phyloP scores from a whole-genome alignment of 805 yeast genomes.

The Ogataea paradorogensis region DNA sequence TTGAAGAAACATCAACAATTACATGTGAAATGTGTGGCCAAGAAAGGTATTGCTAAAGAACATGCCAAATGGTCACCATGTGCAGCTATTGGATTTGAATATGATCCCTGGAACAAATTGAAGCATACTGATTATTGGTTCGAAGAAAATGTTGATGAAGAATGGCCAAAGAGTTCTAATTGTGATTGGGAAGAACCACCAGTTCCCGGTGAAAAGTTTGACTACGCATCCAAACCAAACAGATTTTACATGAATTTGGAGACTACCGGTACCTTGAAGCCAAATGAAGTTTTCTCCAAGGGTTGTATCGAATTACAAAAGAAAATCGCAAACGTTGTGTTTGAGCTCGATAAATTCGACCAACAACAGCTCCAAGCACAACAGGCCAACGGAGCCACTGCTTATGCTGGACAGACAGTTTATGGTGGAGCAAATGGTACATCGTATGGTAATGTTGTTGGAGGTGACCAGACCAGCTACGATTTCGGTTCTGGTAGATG shows the following conservation, averaged over 20 bases:
- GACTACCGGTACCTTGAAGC: constrained; percentile 84
- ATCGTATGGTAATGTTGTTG: constrained; percentile 14
- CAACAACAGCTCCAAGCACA: constrained; percentile 36
- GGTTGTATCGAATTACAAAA: constrained; percentile 83
- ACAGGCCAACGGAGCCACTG: constrained; percentile 31
- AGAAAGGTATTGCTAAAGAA: constrained; percentile 95
- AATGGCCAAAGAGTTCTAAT: constrained; percentile 91
- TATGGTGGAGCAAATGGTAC: constrained; percentile 23
- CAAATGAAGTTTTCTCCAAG: constrained; percentile 83
- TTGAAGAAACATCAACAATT: constrained; percentile 90
- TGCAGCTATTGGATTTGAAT: constrained; percentile 92
- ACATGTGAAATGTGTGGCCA: constrained; percentile 87
- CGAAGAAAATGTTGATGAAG: constrained; percentile 81
- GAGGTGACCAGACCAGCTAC: constrained; percentile 27
- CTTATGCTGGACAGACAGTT: constrained; percentile 30
- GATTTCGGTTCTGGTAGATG: constrained; percentile 35
- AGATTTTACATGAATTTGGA: constrained; percentile 87
- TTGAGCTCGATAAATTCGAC: constrained; percentile 54
- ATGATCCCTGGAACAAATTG: constrained; percentile 98
- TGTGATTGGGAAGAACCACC: constrained; percentile 97
- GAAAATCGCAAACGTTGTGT: constrained; percentile 83
- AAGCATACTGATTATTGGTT: constrained; percentile 97
- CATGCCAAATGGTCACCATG: constrained; percentile 99
- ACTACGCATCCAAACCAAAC: constrained; percentile 76
- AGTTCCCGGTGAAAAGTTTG: constrained; percentile 79